phyloP scores from a whole-genome alignment of 192 early-diverging fungal genomes.

The Podila horticola region DNA sequence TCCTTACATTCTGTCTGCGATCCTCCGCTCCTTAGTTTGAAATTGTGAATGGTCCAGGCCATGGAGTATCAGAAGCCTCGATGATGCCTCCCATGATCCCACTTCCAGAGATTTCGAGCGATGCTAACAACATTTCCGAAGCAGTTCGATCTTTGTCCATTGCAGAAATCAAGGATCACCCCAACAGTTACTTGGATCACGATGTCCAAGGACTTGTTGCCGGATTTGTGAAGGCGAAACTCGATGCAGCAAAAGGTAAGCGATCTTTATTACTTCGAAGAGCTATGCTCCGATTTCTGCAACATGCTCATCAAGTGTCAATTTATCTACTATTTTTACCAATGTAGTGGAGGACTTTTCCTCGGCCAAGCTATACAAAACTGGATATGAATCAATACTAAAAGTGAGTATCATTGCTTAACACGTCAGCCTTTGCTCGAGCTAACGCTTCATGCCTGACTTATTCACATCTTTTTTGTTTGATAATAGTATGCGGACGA shows the following conservation, averaged over 20 bases:
- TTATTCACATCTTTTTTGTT: background rate
- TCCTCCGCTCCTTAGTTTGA: conserved; percentile 9
- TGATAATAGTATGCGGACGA: conserved; percentile 43
- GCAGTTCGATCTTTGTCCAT: conserved; percentile 25
- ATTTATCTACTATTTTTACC: too few species aligned
- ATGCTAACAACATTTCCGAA: conserved; percentile 14
- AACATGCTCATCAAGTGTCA: too few species aligned
- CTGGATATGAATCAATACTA: conserved; percentile 53
- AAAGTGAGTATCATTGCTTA: conserved; percentile 49
- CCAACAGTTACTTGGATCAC: conserved; percentile 28
- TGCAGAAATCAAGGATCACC: conserved; percentile 33
- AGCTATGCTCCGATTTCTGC: too few species aligned
- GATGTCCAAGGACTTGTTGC: conserved; percentile 15
- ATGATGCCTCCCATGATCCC: conserved; percentile 6
- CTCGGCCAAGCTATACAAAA: conserved; percentile 72
- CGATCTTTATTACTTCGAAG: background rate
- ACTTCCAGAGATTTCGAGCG: background rate
- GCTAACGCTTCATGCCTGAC: background rate
- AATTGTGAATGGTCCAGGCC: conserved; percentile 46
- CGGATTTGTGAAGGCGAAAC: conserved; percentile 42
- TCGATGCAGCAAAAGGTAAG: conserved; percentile 33
- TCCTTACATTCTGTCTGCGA: too few species aligned
- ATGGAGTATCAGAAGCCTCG: conserved; percentile 32
- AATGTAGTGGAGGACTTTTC: conserved; percentile 67
- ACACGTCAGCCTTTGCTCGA: background rate